A percentile compares a stretch with the other conserved stretches of the same genome.
phyloP scores from a whole-genome alignment of 2,329 filamentous ascomycete genomes.

The Colletotrichum echinochloae region DNA sequence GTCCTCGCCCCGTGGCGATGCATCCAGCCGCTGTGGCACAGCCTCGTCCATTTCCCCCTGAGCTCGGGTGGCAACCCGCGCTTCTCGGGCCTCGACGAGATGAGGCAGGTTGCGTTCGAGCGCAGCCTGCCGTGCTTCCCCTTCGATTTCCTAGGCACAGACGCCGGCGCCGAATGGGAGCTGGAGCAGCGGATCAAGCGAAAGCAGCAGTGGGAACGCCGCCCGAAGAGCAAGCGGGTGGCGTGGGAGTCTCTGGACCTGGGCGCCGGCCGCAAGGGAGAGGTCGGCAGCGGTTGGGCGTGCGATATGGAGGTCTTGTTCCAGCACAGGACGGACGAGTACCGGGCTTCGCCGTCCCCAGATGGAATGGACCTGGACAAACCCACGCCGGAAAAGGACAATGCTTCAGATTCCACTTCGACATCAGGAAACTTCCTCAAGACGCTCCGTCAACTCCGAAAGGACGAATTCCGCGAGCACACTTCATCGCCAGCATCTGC shows the following conservation, averaged over 20 bases:
- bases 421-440: constrained; percentile 27
- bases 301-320: constrained; percentile 87
- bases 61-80: constrained; percentile 83
- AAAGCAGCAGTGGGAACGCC: constrained; percentile 76
- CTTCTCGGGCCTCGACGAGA: constrained; percentile 85
- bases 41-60: constrained; percentile 83
- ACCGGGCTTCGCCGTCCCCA: background rate
- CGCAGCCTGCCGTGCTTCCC: constrained; percentile 85
- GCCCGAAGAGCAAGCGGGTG: constrained; percentile 84
- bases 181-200: constrained; percentile 70
- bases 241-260: constrained; percentile 82
- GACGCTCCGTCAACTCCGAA: constrained; percentile 30
- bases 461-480: constrained; percentile 49
- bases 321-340: constrained; percentile 44
- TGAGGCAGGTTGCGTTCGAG: constrained; percentile 85
- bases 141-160: constrained; percentile 82
- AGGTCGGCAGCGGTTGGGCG: constrained; percentile 83
- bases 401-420: constrained; percentile 39
- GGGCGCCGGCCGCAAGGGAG: constrained; percentile 80
- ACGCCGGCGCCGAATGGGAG: constrained; percentile 84
- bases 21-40: constrained; percentile 86
- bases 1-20: constrained; percentile 92
- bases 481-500: constrained; percentile 42
- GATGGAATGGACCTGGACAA: constrained; percentile 40
- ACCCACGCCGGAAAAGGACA: constrained; percentile 34